A percentile compares a stretch with the other conserved stretches of the same genome.
Evolutionary conservation across 495 filamentous ascomycete genomes (phyloP).

Genomic region (Neurospora hispaniola): DNA sequence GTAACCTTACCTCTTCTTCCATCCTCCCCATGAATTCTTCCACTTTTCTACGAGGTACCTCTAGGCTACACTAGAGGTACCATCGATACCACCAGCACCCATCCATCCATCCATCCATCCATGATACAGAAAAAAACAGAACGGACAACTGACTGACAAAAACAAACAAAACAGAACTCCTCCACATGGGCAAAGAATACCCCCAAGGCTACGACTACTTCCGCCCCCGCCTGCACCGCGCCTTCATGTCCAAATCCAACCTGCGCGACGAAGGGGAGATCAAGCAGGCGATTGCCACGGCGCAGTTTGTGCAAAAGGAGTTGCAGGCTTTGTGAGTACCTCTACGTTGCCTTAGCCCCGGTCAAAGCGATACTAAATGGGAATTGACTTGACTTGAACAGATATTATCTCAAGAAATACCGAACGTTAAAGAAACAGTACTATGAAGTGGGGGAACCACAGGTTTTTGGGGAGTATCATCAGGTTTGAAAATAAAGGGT

Average conservation of each 20-base stretch:
- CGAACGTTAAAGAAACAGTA: slow-evolving; percentile 59
- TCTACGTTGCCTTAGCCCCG: neutral
- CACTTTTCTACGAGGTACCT: no score
- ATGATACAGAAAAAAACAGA: no score
- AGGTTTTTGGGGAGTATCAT: neutral
- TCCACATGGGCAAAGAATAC: slow-evolving; percentile 77
- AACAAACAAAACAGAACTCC: slow-evolving; percentile 47
- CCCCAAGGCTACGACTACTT: slow-evolving; percentile 83
- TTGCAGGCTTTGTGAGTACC: neutral
- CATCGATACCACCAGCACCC: no score
- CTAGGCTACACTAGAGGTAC: no score
- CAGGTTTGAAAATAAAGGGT: no score
- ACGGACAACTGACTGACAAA: no score
- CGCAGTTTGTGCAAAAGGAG: slow-evolving; percentile 77
- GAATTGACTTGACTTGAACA: no score
- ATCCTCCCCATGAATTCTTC: no score
- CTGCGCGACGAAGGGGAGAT: slow-evolving; percentile 67
- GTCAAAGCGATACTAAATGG: no score
- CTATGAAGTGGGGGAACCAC: neutral
- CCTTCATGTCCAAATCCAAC: slow-evolving; percentile 64
- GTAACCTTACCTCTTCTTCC: neutral
- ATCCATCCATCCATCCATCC: no score
- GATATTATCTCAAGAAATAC: slow-evolving; percentile 83
- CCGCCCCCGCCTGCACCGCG: slow-evolving; percentile 65
- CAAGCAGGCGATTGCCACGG: slow-evolving; percentile 58